Conservation (phyloP, 345 rosid genomes). For the Euphorbia pulcherrima region DNA sequence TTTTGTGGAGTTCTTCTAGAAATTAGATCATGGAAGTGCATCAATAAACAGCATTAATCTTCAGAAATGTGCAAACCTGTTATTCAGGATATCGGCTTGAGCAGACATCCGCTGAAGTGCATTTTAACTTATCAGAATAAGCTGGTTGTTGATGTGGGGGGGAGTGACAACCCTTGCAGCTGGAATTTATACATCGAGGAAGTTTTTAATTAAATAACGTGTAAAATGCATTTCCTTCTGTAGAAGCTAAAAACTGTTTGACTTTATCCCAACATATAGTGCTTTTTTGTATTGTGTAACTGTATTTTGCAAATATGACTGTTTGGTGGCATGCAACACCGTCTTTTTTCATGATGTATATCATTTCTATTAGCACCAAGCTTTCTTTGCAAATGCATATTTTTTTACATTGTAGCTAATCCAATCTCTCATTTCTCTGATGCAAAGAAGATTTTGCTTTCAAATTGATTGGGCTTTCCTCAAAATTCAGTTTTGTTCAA, state of each 20-base stretch:
- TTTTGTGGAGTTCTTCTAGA: neutral
- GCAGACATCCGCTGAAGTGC: slow-evolving; percentile 14
- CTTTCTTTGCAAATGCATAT: neutral
- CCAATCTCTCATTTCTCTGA: slow-evolving; percentile 11
- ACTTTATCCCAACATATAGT: neutral
- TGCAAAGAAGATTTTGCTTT: slow-evolving; percentile 97
- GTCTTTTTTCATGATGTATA: neutral
- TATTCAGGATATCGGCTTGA: too few species aligned
- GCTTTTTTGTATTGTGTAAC: neutral
- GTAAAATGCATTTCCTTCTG: neutral
- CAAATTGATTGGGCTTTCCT: too few species aligned
- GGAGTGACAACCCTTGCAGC: slow-evolving; percentile 98
- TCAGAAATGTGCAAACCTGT: slow-evolving; percentile 1
- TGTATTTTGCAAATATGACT: neutral
- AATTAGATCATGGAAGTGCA: slow-evolving; percentile 3
- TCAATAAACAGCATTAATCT: slow-evolving; percentile 7
- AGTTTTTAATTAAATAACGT: neutral
- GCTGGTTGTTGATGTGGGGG: slow-evolving; percentile 89
- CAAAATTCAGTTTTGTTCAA: too few species aligned
- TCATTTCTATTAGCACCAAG: neutral
- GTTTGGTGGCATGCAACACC: neutral
- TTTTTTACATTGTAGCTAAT: slow-evolving; percentile 8
- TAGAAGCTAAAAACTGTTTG: neutral
- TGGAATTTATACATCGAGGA: slow-evolving; percentile 95
- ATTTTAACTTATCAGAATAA: slow-evolving; percentile 93